A percentile compares a stretch with the other conserved stretches of the same genome.
Evolutionary conservation across 768 basidiomycete species (phyloP).

Genomic region (Auricularia sp.): DNA sequence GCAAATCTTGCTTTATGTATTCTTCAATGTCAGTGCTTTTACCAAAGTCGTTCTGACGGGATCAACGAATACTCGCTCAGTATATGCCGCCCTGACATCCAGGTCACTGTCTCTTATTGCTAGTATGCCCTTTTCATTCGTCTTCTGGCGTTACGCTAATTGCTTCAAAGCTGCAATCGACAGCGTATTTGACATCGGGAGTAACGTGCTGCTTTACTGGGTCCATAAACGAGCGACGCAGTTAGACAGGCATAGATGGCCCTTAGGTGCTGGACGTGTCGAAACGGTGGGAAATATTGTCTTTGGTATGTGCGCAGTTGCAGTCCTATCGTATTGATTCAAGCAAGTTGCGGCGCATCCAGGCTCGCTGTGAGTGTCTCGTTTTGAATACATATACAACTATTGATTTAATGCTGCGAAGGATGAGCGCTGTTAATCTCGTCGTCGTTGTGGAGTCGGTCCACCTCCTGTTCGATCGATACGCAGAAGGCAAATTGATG

Average conservation of each 20-base stretch:
- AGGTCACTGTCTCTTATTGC: constrained; percentile 79
- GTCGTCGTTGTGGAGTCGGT: constrained; percentile 84
- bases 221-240: constrained; percentile 61
- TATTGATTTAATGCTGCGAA: constrained; percentile 18
- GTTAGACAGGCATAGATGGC: constrained; percentile 82
- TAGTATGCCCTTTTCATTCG: constrained; percentile 18
- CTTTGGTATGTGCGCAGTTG: constrained; percentile 44
- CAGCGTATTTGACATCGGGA: constrained; percentile 74
- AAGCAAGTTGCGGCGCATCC: background rate
- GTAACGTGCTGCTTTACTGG: constrained; percentile 72
- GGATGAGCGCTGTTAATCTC: constrained; percentile 87
- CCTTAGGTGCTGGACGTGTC: constrained; percentile 77
- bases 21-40: constrained; percentile 49
- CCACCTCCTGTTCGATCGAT: constrained; percentile 54
- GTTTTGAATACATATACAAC: background rate
- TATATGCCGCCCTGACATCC: constrained; percentile 87
- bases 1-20: constrained; percentile 65
- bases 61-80: constrained; percentile 26
- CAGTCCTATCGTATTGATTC: too few species aligned
- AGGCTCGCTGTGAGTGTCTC: background rate
- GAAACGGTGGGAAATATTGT: constrained; percentile 85
- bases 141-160: background rate
- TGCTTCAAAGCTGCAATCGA: constrained; percentile 53
- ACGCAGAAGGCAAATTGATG: constrained; percentile 34
- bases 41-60: background rate